Evolutionary conservation across 2,329 filamentous ascomycete genomes (phyloP).

Genomic region (Penicillium sp.): DNA sequence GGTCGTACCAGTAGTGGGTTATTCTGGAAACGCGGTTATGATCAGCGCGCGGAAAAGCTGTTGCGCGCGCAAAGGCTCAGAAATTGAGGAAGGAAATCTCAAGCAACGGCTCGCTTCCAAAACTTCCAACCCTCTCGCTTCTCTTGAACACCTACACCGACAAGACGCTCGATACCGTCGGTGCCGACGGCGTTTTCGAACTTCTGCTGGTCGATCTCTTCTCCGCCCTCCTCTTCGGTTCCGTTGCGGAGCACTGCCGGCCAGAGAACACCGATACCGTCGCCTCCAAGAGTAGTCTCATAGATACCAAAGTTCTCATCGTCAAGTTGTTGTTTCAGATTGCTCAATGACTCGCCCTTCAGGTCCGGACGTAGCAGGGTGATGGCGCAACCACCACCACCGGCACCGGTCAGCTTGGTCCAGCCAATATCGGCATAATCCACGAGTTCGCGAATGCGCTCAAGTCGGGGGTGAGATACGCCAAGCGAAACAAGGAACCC

Average conservation of each 20-base stretch:
- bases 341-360: conserved; percentile 59
- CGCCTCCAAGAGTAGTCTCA: conserved; percentile 86
- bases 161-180: conserved; percentile 83
- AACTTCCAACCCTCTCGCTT: conserved; percentile 85
- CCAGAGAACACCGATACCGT: conserved; percentile 93
- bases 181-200: conserved; percentile 84
- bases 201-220: conserved; percentile 90
- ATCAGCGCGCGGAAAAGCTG: neutral
- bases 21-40: neutral
- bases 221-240: conserved; percentile 78
- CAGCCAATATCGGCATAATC: conserved; percentile 90
- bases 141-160: conserved; percentile 75
- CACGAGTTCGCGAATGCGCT: conserved; percentile 87
- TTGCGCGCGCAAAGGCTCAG: neutral
- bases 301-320: conserved; percentile 81
- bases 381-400: conserved; percentile 94
- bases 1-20: neutral
- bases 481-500: conserved; percentile 88
- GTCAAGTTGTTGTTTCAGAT: conserved; percentile 68
- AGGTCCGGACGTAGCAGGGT: conserved; percentile 77
- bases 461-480: conserved; percentile 91
- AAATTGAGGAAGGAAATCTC: neutral
- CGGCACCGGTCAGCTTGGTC: conserved; percentile 96
- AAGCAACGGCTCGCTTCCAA: conserved; percentile 60
- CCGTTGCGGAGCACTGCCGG: conserved; percentile 89